phyloP scores from a whole-genome alignment of 148 eudicot genomes.

The Chenopodium album region DNA sequence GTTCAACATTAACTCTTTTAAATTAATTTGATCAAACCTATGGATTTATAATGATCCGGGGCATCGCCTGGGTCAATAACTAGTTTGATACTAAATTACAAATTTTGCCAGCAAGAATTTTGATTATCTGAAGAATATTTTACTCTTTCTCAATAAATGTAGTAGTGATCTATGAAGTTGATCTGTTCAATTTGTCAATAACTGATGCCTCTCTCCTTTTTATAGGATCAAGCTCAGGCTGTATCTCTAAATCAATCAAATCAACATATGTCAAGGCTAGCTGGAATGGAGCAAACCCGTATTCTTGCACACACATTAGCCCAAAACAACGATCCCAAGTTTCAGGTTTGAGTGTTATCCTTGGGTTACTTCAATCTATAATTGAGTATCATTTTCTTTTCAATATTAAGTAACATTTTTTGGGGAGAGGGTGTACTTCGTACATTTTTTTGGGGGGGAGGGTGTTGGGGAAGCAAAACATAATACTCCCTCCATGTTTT shows the following conservation, averaged over 20 bases:
- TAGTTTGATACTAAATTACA: background rate
- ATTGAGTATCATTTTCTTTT: background rate
- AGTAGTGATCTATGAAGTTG: background rate
- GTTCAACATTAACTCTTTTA: no score
- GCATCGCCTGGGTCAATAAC: no score
- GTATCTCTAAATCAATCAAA: slow-evolving; percentile 54
- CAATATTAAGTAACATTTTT: background rate
- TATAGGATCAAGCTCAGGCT: slow-evolving; percentile 71
- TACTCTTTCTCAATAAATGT: background rate
- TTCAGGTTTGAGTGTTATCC: slow-evolving; percentile 57
- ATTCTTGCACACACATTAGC: slow-evolving; percentile 91
- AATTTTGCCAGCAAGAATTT: background rate
- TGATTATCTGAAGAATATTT: background rate
- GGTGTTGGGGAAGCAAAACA: no score
- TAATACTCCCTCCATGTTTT: no score
- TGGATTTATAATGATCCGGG: no score
- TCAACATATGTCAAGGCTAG: slow-evolving; percentile 61
- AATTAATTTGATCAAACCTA: no score
- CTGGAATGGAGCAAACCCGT: slow-evolving; percentile 97
- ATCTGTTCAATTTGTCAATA: background rate
- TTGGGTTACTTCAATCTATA: slow-evolving; percentile 6
- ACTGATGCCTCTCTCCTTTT: slow-evolving; percentile 11
- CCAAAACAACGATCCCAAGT: slow-evolving; percentile 86
- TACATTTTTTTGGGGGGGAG: background rate
- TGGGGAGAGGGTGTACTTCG: background rate